Evolutionary conservation across 306 rosid species (phyloP), one percentile per base, ranked within the genome.

Genomic region (Carpinus fangiana): DNA sequence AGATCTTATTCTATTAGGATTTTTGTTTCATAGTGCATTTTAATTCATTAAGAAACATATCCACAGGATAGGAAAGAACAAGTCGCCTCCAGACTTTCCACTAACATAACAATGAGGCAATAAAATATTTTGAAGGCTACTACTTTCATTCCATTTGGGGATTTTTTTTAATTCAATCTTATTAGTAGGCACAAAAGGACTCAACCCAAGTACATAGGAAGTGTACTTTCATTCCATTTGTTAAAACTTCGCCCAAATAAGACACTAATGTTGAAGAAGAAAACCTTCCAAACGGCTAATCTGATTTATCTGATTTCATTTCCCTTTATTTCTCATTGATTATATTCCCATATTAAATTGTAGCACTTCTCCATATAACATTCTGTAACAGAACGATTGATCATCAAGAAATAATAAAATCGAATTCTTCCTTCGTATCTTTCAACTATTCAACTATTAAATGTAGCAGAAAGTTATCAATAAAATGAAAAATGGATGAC

Each of bases 391-490:
- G 8, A 41, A 41, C 45, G 45, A 41, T 41, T 5, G 8, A 41
- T 41, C 45, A 41, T 41, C 45, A 41, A 41, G 45, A 41, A 41
- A 41, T 41, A 41, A 41, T 41, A 41, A 41, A 41, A 41, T 41
- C 8, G 8, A 41, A 41, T 41, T 41, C 45, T 41, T 41, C 45
- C 45, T 38, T 38, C 1, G 4, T 38, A 38, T 38, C 43, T 41
- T 41, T 41, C 45, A 41, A 6, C 45, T 5, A 4, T 41, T 41
- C 45, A 41, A 41, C 45, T 41, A 41, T 61, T 23, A 59, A 83
- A 46, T 5, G 47, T 20, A 70, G 69, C 38, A 45, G 3, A 62
- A 51, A 50, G 57, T 28, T 72, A 69, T 47, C 51, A 73, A 78
- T 31, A n/a, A 23, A 41, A 26, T 45, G 67, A 76, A 54, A 78